Conservation (phyloP, 306 rosid species). For the Pterocarpus santalinus region DNA sequence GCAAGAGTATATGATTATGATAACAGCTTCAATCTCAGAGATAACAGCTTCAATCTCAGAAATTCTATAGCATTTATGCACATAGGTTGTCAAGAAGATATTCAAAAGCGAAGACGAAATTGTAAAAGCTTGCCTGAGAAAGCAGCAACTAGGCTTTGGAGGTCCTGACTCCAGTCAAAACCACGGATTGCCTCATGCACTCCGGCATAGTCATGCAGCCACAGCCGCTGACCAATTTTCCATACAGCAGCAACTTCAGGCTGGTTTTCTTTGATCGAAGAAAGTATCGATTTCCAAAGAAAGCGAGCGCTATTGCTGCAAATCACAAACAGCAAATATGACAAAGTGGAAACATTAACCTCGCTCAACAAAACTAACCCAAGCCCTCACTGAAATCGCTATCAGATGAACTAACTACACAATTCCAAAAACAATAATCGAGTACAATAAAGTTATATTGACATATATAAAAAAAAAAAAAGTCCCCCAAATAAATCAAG, state of each 20-base stretch:
- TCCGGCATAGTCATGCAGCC: conserved; percentile 75
- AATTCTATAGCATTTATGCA: background rate
- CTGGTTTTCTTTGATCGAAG: conserved; percentile 69
- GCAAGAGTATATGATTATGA: background rate
- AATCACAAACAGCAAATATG: background rate
- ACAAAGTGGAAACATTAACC: background rate
- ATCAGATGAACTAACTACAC: background rate
- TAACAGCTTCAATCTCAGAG: conserved; percentile 6
- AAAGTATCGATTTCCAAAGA: conserved; percentile 88
- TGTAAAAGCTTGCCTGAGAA: conserved; percentile 78
- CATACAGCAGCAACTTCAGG: conserved; percentile 80
- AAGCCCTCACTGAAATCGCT: background rate
- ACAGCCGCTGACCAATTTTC: conserved; percentile 83
- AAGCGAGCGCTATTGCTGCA: conserved; percentile 91
- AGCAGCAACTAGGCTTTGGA: conserved; percentile 72
- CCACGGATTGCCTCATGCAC: conserved; percentile 77
- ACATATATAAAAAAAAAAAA: too few species aligned
- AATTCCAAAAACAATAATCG: background rate
- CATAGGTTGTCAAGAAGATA: conserved; percentile 10
- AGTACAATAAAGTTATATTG: too few species aligned
- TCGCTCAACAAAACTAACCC: background rate
- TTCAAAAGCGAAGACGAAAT: background rate
- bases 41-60: conserved; percentile 2
- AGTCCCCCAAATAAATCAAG: background rate
- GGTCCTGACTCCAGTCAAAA: conserved; percentile 82